Percentiles rank a stretch among this genome's conserved stretches.
These are phyloP conservation scores for Calonectria ilicicola DNA, from an alignment of 2,329 filamentous ascomycete species.

Conservation along the genomic window DNA sequence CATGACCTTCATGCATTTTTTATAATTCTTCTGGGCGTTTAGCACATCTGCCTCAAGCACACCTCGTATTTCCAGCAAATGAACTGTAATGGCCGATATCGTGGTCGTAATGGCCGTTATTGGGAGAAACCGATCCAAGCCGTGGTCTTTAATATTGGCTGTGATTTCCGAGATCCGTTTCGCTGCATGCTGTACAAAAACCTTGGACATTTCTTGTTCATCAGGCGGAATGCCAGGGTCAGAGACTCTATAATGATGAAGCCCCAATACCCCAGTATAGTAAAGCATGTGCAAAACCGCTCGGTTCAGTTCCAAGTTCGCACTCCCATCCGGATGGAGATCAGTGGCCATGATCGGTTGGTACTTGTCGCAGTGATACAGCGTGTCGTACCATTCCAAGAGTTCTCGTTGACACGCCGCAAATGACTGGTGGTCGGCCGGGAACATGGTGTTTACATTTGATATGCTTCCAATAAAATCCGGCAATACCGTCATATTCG, in stretches of 20 bases:
- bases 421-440: conserved; percentile 51
- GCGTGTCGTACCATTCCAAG: conserved; percentile 77
- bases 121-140: neutral
- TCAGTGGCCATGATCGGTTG: conserved; percentile 56
- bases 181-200: conserved; percentile 84
- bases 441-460: conserved; percentile 72
- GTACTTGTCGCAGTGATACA: conserved; percentile 79
- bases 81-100: neutral
- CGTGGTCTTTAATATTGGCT: neutral
- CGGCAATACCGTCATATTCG: conserved; percentile 71
- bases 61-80: neutral
- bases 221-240: conserved; percentile 63
- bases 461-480: conserved; percentile 86
- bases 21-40: neutral
- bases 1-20: neutral
- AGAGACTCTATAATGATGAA: conserved; percentile 85
- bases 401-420: conserved; percentile 75
- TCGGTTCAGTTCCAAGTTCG: conserved; percentile 74
- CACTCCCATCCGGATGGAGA: conserved; percentile 31
- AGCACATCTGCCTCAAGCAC: neutral
- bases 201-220: conserved; percentile 82
- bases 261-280: conserved; percentile 86
- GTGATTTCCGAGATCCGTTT: conserved; percentile 75
- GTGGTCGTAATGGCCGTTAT: neutral
- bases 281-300: conserved; percentile 94